Conservation (phyloP, 2,329 filamentous ascomycete genomes). For the Penicillium sp. region DNA sequence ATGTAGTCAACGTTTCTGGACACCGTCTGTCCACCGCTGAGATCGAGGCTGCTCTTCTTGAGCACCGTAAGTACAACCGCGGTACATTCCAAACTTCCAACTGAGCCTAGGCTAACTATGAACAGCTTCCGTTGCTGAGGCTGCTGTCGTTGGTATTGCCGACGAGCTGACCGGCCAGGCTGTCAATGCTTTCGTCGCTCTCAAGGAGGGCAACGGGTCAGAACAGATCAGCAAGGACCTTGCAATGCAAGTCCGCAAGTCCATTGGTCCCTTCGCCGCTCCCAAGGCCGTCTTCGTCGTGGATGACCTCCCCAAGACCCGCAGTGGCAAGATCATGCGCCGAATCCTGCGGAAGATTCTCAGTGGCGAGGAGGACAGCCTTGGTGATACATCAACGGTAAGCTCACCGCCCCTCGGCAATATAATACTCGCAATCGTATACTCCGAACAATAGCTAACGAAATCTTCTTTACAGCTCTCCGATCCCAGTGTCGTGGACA, state of each 20-base stretch:
- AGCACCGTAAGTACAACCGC: constrained; percentile 63
- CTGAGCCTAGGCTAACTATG: constrained; percentile 19
- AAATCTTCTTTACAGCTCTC: constrained; percentile 61
- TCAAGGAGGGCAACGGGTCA: constrained; percentile 77
- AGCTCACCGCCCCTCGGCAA: constrained; percentile 37
- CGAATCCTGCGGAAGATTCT: constrained; percentile 96
- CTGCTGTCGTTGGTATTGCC: constrained; percentile 86
- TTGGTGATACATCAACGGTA: constrained; percentile 90
- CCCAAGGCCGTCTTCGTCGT: constrained; percentile 92
- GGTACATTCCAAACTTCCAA: background rate
- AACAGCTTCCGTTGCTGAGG: constrained; percentile 69
- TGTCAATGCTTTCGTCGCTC: constrained; percentile 91
- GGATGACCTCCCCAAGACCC: constrained; percentile 92
- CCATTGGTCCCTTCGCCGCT: constrained; percentile 94
- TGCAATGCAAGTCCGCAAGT: constrained; percentile 91
- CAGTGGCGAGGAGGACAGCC: constrained; percentile 92
- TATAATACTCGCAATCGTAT: background rate
- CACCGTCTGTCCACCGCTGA: constrained; percentile 96
- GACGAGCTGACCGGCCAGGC: constrained; percentile 97
- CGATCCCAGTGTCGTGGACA: constrained; percentile 83
- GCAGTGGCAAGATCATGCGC: constrained; percentile 98
- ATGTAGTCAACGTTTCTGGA: constrained; percentile 96
- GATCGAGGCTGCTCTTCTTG: constrained; percentile 94
- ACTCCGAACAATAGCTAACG: constrained; percentile 9
- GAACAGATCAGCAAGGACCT: constrained; percentile 91